phyloP scores from a whole-genome alignment of 2,329 filamentous ascomycete genomes.

The Hypomyces perniciosus region DNA sequence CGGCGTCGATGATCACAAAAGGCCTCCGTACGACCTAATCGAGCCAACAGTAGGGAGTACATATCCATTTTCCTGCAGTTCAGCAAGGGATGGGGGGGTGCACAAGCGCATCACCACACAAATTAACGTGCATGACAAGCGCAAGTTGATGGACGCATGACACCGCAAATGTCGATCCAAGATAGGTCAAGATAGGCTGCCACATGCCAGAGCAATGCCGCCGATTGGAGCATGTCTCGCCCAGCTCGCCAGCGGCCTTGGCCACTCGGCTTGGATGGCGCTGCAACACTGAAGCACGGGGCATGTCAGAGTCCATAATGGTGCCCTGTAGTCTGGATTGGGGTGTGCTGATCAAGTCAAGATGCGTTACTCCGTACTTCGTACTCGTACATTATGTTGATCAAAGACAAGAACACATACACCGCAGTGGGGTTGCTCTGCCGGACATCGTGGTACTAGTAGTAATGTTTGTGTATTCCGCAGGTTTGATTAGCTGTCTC shows the following conservation, averaged over 20 bases:
- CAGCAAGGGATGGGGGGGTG: neutral
- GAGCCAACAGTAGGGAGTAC: neutral
- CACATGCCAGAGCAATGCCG: conserved; percentile 12
- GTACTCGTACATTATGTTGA: neutral
- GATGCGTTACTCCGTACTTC: neutral
- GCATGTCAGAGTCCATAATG: neutral
- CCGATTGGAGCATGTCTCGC: conserved; percentile 5
- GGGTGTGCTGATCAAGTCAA: conserved; percentile 4
- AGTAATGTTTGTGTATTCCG: neutral
- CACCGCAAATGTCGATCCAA: conserved; percentile 10
- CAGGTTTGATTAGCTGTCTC: conserved; percentile 1
- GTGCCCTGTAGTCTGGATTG: neutral
- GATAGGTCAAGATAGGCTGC: conserved; percentile 9
- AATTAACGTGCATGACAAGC: conserved; percentile 4
- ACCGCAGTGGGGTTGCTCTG: neutral
- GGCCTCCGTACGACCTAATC: too few species aligned
- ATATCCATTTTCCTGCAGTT: neutral
- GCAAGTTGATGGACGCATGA: conserved; percentile 15
- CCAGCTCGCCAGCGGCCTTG: neutral
- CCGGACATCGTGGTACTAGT: neutral
- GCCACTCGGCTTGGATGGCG: conserved; percentile 1
- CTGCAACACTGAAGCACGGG: neutral
- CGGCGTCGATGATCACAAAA: too few species aligned
- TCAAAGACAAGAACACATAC: neutral
- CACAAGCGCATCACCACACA: neutral